Conservation (phyloP, 2,329 filamentous ascomycete genomes). For the Fusarium pininemorale region DNA sequence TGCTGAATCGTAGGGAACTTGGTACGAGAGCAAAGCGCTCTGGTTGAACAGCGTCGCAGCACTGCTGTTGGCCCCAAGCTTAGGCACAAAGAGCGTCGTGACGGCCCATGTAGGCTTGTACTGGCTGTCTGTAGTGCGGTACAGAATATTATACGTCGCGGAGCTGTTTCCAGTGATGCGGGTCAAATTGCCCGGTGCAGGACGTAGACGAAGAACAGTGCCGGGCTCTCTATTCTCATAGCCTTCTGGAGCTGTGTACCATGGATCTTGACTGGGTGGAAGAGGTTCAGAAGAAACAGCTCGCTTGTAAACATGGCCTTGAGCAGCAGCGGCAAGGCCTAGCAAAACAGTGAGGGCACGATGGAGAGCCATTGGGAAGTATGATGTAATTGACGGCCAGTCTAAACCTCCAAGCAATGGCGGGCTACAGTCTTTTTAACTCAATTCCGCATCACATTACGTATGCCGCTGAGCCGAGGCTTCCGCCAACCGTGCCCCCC, state of each 20-base stretch:
- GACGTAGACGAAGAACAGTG: constrained; percentile 35
- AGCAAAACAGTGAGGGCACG: constrained; percentile 21
- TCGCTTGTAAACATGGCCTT: constrained; percentile 4
- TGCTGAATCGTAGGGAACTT: constrained; percentile 37
- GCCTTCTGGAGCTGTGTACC: constrained; percentile 35
- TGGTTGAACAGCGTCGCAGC: constrained; percentile 17
- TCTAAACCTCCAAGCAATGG: neutral
- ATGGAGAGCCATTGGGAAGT: constrained; percentile 19
- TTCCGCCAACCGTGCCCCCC: neutral
- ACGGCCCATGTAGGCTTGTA: constrained; percentile 39
- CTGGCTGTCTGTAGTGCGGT: constrained; percentile 39
- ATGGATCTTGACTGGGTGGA: constrained; percentile 37
- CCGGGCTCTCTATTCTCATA: constrained; percentile 35
- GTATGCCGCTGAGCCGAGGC: constrained; percentile 1
- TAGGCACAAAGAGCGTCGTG: constrained; percentile 34
- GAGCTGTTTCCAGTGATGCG: constrained; percentile 31
- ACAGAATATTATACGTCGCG: constrained; percentile 37
- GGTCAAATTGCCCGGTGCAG: constrained; percentile 36
- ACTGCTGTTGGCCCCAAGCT: constrained; percentile 24
- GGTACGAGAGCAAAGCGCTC: constrained; percentile 35
- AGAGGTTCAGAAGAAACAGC: constrained; percentile 9
- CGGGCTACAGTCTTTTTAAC: neutral
- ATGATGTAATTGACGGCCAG: neutral
- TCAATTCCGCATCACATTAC: neutral
- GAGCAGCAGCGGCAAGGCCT: neutral